These are phyloP conservation scores for Xylaria sp. DNA, from an alignment of 2,329 filamentous ascomycete species.

Conservation along the genomic window DNA sequence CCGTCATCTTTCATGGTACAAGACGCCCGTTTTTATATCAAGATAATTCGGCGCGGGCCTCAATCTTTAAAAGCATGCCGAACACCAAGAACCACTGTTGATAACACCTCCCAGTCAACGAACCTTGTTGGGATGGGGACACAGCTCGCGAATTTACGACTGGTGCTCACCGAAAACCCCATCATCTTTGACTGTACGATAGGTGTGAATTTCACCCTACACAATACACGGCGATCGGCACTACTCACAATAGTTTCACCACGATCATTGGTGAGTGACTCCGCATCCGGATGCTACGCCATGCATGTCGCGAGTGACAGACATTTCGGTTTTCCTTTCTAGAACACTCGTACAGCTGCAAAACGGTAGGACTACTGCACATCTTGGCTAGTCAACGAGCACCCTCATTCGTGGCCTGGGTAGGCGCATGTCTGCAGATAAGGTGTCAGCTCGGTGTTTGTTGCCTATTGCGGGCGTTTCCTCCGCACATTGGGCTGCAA, in stretches of 20 bases:
- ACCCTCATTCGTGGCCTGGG: background rate
- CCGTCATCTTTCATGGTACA: background rate
- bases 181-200: too few species aligned
- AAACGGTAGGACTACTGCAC: background rate
- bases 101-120: too few species aligned
- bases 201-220: background rate
- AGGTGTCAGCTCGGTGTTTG: background rate
- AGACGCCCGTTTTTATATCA: background rate
- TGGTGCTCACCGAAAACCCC: too few species aligned
- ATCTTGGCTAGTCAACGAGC: background rate
- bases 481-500: background rate
- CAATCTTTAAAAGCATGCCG: too few species aligned
- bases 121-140: background rate
- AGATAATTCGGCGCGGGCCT: too few species aligned
- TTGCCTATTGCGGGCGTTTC: slow-evolving; percentile 6
- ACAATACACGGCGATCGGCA: slow-evolving; percentile 1
- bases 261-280: background rate
- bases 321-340: slow-evolving; percentile 8
- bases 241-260: background rate
- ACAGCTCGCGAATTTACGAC: background rate
- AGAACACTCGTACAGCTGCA: background rate
- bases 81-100: too few species aligned
- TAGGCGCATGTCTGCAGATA: background rate
- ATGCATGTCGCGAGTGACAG: background rate
- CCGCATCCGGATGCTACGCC: too few species aligned